These are phyloP conservation scores for Flaveria trinervia DNA, from an alignment of 129 eudicot genomes.

Conservation along the genomic window DNA sequence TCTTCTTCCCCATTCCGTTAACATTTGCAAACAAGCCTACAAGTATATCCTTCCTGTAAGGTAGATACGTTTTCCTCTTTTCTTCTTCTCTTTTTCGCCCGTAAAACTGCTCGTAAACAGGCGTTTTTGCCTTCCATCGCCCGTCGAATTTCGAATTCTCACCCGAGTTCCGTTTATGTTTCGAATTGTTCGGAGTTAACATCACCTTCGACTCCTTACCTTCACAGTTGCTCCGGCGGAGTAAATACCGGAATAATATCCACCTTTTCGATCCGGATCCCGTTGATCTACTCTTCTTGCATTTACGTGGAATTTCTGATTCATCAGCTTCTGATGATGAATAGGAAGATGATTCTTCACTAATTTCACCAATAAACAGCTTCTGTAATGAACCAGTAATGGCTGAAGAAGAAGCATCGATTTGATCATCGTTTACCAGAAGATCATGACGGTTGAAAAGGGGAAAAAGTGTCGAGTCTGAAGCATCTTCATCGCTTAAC, in stretches of 20 bases:
- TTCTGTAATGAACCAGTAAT: slow-evolving; percentile 30
- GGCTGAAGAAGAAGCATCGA: slow-evolving; percentile 11
- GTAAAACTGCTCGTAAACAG: no score
- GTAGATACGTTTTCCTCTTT: no score
- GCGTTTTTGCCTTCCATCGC: no score
- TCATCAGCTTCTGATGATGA: slow-evolving; percentile 68
- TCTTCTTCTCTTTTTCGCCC: no score
- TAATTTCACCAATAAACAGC: slow-evolving; percentile 36
- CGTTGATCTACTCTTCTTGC: slow-evolving; percentile 69
- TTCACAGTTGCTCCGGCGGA: slow-evolving; percentile 64
- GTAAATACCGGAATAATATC: slow-evolving; percentile 48
- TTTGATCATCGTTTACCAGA: neutral
- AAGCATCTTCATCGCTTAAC: slow-evolving; percentile 17
- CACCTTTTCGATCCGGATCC: slow-evolving; percentile 64
- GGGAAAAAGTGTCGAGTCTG: slow-evolving; percentile 21
- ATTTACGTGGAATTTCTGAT: slow-evolving; percentile 43
- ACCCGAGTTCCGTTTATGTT: slow-evolving; percentile 30
- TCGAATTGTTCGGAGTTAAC: slow-evolving; percentile 12
- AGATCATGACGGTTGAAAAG: slow-evolving; percentile 52
- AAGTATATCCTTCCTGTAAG: no score
- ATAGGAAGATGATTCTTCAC: slow-evolving; percentile 47
- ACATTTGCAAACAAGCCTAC: neutral
- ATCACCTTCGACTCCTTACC: slow-evolving; percentile 49
- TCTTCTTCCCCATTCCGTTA: no score
- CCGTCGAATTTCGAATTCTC: slow-evolving; percentile 15